Evolutionary conservation across 2,329 filamentous ascomycete species (phyloP), one percentile per base, ranked within the genome.

Genomic region (Colletotrichum siamense): DNA sequence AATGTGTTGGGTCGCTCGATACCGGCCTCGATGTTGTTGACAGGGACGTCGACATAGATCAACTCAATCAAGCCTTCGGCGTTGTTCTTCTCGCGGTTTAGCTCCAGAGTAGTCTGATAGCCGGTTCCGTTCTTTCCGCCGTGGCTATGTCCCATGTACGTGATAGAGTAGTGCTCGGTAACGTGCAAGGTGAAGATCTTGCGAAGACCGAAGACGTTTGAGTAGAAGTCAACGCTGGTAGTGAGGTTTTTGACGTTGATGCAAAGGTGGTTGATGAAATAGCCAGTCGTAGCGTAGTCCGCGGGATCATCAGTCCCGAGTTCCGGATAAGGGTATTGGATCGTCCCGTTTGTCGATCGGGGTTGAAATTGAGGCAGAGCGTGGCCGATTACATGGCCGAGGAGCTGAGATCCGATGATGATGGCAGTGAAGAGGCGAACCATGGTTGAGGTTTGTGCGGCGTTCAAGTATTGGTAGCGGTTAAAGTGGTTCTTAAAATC

Each of bases 91-190:
- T 84, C 79, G 9, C 81, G 78, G 24, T 77, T 67, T 59, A 85
- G 77, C 76, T 85, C 83, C 8, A 69, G 78, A 22, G 81, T 80
- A 3, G 82, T 84, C 78, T 85, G 84, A 71, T 81, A 85, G 13
- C 82, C 84, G 6, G 82, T 84, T 26, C 85, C 85, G 76, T 85
- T 86, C 59, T 80, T 79, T n/a, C 85, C 84, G 68, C 83, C 85
- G 55, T 83, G 82, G 32, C 80, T 78, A 73, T 85, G 82, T 52
- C 80, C 83, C 79, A 86, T 80, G 78, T 86, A 86, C 57, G 81
- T 82, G 74, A 85, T 79, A 28, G 80, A 81, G 67, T 81, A 83
- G 39, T 81, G 77, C 13, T 79, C 72, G 8, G 81, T 80, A 13
- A 82, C 67, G 34, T 82, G 77, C n/a, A 82, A 65, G 30, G 83